These are phyloP conservation scores for Luffa aegyptiaca DNA, from an alignment of 306 rosid genomes.

Conservation along the genomic window DNA sequence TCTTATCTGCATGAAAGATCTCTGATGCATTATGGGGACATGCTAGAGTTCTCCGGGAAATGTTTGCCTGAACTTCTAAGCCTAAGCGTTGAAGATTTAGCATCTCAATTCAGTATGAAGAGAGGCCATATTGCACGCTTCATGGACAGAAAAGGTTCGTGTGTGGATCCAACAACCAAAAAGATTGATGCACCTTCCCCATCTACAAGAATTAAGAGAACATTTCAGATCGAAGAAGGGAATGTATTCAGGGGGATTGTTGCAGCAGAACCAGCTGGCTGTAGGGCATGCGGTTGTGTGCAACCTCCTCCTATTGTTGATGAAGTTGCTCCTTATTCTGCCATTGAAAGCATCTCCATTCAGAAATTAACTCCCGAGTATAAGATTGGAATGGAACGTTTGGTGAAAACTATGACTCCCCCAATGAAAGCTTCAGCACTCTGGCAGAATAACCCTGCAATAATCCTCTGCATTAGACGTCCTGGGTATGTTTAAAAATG, in stretches of 20 bases:
- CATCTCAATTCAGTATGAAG: conserved; percentile 55
- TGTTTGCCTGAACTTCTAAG: conserved; percentile 42
- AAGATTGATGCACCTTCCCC: conserved; percentile 18
- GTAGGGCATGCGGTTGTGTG: conserved; percentile 66
- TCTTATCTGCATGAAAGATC: conserved; percentile 72
- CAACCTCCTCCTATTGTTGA: conserved; percentile 52
- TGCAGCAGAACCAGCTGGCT: conserved; percentile 53
- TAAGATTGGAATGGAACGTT: conserved; percentile 69
- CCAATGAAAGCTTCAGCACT: conserved; percentile 71
- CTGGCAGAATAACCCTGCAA: conserved; percentile 62
- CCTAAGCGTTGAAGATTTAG: conserved; percentile 32
- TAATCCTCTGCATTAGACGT: conserved; percentile 70
- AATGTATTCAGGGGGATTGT: conserved; percentile 75
- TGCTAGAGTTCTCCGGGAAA: conserved; percentile 43
- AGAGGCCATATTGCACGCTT: conserved; percentile 89
- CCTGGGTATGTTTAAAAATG: conserved; percentile 56
- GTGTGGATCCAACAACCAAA: conserved; percentile 29
- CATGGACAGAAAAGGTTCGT: conserved; percentile 30
- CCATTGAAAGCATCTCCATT: conserved; percentile 49
- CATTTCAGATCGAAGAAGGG: conserved; percentile 53
- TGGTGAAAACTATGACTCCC: conserved; percentile 67
- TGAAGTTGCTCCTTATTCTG: conserved; percentile 53
- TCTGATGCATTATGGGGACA: conserved; percentile 71
- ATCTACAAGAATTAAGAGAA: conserved; percentile 29
- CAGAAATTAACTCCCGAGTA: conserved; percentile 78